Evolutionary conservation across 331 rosid genomes (phyloP).

Genomic region (Rhamnella rubrinervis): DNA sequence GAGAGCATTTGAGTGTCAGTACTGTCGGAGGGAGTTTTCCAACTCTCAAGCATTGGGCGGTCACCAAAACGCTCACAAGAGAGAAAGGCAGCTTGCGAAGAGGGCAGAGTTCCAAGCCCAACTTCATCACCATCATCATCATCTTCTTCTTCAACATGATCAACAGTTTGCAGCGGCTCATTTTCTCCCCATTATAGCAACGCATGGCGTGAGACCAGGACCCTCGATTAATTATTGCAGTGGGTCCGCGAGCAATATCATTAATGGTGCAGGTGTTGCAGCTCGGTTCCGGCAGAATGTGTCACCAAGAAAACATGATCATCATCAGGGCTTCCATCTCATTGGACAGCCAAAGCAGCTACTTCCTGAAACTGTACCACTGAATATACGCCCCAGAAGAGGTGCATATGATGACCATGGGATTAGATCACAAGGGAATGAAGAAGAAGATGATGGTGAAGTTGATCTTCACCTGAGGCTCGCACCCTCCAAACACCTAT

Average conservation of each 20-base stretch:
- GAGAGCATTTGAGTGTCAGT: conserved; percentile 26
- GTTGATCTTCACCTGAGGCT: conserved; percentile 31
- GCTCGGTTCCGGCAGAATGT: no score
- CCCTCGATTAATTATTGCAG: neutral
- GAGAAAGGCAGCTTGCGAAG: conserved; percentile 28
- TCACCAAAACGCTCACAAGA: conserved; percentile 41
- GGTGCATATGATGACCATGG: no score
- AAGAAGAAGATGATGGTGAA: neutral
- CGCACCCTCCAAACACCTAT: conserved; percentile 8
- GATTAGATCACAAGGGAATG: neutral
- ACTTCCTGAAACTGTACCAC: no score
- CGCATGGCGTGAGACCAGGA: neutral
- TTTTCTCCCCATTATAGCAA: neutral
- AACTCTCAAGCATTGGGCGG: conserved; percentile 43
- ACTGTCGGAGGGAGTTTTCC: conserved; percentile 28
- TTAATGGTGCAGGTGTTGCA: neutral
- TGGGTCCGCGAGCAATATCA: neutral
- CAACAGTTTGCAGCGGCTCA: neutral
- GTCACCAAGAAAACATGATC: no score
- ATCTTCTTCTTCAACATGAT: neutral
- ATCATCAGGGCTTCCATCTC: no score
- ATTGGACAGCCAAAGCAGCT: no score
- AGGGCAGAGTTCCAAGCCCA: conserved; percentile 10
- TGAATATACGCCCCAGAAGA: no score
- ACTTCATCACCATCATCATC: neutral